Conservation (phyloP, 257 asterid genomes). For the Ballota nigra region DNA sequence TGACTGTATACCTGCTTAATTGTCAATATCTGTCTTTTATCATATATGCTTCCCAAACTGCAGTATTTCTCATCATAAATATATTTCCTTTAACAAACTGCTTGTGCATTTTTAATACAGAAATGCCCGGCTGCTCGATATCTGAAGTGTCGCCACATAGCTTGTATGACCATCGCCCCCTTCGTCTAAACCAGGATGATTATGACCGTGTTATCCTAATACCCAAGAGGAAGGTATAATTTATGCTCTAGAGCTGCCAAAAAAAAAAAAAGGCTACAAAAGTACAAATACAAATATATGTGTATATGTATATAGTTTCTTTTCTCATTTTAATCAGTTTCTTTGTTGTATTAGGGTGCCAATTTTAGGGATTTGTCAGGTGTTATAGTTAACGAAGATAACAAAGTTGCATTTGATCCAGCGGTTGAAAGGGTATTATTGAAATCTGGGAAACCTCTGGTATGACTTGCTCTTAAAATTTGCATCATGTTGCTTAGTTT, state of each 20-base stretch:
- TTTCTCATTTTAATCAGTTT: background rate
- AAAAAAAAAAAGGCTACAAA: background rate
- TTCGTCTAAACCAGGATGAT: slow-evolving; percentile 58
- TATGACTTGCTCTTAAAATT: slow-evolving; percentile 28
- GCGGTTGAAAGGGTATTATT: slow-evolving; percentile 36
- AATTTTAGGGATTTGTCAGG: slow-evolving; percentile 73
- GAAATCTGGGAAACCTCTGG: slow-evolving; percentile 85
- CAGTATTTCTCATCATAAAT: background rate
- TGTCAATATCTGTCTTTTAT: too few relatives aligned
- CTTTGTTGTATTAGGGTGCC: slow-evolving; percentile 56
- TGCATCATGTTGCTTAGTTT: too few relatives aligned
- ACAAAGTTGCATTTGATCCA: slow-evolving; percentile 71
- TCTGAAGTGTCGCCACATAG: slow-evolving; percentile 15
- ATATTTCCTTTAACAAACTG: background rate
- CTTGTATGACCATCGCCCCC: slow-evolving; percentile 75
- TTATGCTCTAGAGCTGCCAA: background rate
- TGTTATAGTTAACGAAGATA: slow-evolving; percentile 53
- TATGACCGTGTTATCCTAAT: slow-evolving; percentile 58
- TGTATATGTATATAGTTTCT: too few relatives aligned
- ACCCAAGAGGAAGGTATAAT: slow-evolving; percentile 64
- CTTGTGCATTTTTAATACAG: slow-evolving; percentile 29
- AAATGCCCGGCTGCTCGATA: slow-evolving; percentile 52
- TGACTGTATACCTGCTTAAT: too few relatives aligned
- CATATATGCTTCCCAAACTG: background rate
- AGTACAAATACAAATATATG: background rate